Percentiles rank a stretch among this genome's conserved stretches.
phyloP scores from a whole-genome alignment of 1,139 yeast genomes.

The Tardiomyces depauwii region DNA sequence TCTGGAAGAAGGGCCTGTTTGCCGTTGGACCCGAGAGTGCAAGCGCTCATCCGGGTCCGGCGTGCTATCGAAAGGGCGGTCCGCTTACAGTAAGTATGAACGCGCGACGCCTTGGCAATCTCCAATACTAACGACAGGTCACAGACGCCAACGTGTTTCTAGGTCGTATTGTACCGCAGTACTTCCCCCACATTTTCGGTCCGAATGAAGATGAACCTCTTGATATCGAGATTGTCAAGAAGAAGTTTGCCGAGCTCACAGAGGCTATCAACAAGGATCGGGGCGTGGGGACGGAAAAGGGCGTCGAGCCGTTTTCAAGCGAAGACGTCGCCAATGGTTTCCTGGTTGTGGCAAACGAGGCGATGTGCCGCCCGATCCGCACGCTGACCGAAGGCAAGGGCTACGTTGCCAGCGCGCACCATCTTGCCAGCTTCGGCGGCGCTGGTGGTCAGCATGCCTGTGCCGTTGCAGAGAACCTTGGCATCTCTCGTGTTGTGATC shows the following conservation, averaged over 20 bases:
- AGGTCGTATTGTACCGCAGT: slow-evolving; percentile 39
- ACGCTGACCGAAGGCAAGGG: slow-evolving; percentile 43
- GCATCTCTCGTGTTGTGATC: slow-evolving; percentile 32
- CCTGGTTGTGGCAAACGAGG: slow-evolving; percentile 38
- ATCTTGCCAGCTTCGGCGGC: slow-evolving; percentile 41
- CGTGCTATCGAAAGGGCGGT: slow-evolving; percentile 47
- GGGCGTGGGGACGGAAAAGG: slow-evolving; percentile 4
- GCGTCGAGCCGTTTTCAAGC: slow-evolving; percentile 19
- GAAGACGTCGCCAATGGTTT: slow-evolving; percentile 42
- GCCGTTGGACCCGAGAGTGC: slow-evolving; percentile 48
- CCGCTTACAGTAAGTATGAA: slow-evolving; percentile 30
- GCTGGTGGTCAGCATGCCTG: slow-evolving; percentile 47
- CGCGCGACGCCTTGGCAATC: no score
- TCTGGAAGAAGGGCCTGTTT: slow-evolving; percentile 40
- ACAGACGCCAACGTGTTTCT: slow-evolving; percentile 44
- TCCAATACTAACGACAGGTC: slow-evolving; percentile 15
- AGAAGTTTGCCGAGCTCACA: slow-evolving; percentile 33
- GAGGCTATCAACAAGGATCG: slow-evolving; percentile 31
- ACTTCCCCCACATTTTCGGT: slow-evolving; percentile 44
- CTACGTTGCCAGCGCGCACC: slow-evolving; percentile 30
- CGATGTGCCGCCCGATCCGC: slow-evolving; percentile 43
- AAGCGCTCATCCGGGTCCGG: slow-evolving; percentile 49
- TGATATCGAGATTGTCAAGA: slow-evolving; percentile 31
- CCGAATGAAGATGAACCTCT: slow-evolving; percentile 39
- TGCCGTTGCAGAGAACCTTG: slow-evolving; percentile 35